Base-by-base conservation (phyloP, 2,329 filamentous ascomycete genomes). In the Endocalyx cinctus region DNA sequence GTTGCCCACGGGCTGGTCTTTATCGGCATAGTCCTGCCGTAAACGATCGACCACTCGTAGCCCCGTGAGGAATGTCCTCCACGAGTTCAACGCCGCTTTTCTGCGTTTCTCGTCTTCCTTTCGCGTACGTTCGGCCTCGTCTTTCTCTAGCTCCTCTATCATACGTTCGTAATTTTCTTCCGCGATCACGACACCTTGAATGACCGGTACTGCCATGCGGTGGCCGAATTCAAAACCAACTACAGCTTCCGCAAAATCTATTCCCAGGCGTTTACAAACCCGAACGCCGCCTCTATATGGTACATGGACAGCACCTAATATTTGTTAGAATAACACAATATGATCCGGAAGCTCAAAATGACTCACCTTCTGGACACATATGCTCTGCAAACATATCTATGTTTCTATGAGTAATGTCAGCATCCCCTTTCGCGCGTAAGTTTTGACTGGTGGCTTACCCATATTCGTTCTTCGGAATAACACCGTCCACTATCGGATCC, bases 171-270 rank as follows among this genome's bases (percentile, higher is more conserved):
- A 77, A 45, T 95, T 74, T 59, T 94, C 89, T 42, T 79, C 75
- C 0, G 90, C 87, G 2, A 96, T 76, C 0, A 98, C 88, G 1
- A 96, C 87, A 1, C 90, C 92, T 34, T 86, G 83, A 17, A 97
- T 84, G 1, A 96, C 79, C 0, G 92, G 92, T 1, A 97, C 87
- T 5, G 92, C 92, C 72, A 92, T 89, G 39, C 92, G 84, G 48
- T 92, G 83, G 0, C 90, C 90, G 56, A 97, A 98, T 54, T 98
- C 92, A 55, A 98, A 98, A 2, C 87, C 92, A 0, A 89, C 89
- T 3, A 95, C 92, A 1, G 92, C 92, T 60, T 97, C 92, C 0
- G 92, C 92, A 48, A 82, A 94, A 53, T 96, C 88, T 23, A 97
- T 83, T 4, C 79, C 78, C 0, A 98, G 68, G 41, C 84, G 81